Conservation (phyloP, 1,284 basidiomycete species). For the Testicularia cyperi region DNA sequence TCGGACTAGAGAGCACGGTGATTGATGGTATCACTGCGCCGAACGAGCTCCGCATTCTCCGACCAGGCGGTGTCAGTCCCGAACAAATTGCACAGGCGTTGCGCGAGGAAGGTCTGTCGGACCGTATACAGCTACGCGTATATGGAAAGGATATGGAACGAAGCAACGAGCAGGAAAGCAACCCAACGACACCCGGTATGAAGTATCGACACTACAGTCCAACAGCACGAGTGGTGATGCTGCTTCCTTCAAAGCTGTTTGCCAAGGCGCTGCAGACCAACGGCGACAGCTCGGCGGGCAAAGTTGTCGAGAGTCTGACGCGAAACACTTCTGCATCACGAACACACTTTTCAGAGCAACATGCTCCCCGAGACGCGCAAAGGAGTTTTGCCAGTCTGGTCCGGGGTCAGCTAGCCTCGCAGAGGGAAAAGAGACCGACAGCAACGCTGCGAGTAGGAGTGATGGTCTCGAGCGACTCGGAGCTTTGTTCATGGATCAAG, state of each 20-base stretch:
- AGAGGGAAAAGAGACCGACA: too few relatives aligned
- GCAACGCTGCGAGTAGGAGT: conserved; percentile 14
- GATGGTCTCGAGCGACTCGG: conserved; percentile 37
- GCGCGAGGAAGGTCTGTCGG: conserved; percentile 3
- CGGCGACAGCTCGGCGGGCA: conserved; percentile 1
- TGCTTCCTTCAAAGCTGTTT: conserved; percentile 19
- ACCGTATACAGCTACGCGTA: conserved; percentile 34
- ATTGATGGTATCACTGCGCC: conserved; percentile 69
- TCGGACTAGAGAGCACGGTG: conserved; percentile 95
- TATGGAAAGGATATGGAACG: conserved; percentile 55
- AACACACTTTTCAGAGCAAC: too few relatives aligned
- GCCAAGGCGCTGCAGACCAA: conserved; percentile 5
- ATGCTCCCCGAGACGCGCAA: background rate
- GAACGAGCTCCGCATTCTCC: conserved; percentile 75
- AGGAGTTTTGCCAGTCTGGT: conserved; percentile 14
- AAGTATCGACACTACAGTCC: conserved; percentile 98
- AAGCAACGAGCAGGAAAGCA: conserved; percentile 34
- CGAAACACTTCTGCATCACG: too few relatives aligned
- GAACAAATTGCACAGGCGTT: conserved; percentile 66
- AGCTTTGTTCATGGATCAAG: conserved; percentile 5
- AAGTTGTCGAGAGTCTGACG: conserved; percentile 17
- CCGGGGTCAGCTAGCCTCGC: conserved; percentile 10
- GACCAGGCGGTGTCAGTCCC: conserved; percentile 89
- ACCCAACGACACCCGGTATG: conserved; percentile 97
- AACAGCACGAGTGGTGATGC: conserved; percentile 53